These are phyloP conservation scores for Camellia lanceoleosa DNA, from an alignment of 148 eudicot species.

Conservation along the genomic window DNA sequence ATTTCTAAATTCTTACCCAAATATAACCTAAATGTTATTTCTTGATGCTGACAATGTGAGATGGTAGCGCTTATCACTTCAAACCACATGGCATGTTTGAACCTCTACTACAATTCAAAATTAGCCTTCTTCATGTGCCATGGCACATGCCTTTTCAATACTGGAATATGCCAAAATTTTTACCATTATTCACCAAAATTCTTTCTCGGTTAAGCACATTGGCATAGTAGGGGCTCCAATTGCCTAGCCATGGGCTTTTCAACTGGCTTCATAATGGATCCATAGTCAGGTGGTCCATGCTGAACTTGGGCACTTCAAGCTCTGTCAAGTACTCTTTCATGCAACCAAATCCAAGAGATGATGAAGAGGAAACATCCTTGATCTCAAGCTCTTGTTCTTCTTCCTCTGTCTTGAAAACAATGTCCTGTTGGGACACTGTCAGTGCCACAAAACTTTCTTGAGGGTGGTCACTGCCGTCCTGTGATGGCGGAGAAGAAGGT, in stretches of 20 bases:
- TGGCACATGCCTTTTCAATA: too few relatives aligned
- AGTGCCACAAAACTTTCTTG: not conserved
- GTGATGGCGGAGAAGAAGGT: not conserved
- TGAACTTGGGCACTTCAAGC: slow-evolving; percentile 10
- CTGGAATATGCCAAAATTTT: too few relatives aligned
- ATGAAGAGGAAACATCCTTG: not conserved
- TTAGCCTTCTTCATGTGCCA: too few relatives aligned
- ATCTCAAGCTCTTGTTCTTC: not conserved
- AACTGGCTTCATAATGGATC: slow-evolving; percentile 4
- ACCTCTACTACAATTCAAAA: not conserved
- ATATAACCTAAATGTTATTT: not conserved
- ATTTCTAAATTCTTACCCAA: too few relatives aligned
- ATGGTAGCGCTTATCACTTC: too few relatives aligned
- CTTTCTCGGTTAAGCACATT: not conserved
- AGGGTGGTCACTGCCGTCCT: not conserved
- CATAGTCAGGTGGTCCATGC: not conserved
- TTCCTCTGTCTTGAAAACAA: not conserved
- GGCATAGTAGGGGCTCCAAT: not conserved
- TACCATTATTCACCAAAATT: not conserved
- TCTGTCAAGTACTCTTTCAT: not conserved
- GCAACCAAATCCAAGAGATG: not conserved
- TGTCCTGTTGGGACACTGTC: not conserved
- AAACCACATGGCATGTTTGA: too few relatives aligned
- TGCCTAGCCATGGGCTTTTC: slow-evolving; percentile 3
- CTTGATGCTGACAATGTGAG: too few relatives aligned